Evolutionary conservation across 1,139 yeast genomes (phyloP).

Genomic region (Hansenula sp.): DNA sequence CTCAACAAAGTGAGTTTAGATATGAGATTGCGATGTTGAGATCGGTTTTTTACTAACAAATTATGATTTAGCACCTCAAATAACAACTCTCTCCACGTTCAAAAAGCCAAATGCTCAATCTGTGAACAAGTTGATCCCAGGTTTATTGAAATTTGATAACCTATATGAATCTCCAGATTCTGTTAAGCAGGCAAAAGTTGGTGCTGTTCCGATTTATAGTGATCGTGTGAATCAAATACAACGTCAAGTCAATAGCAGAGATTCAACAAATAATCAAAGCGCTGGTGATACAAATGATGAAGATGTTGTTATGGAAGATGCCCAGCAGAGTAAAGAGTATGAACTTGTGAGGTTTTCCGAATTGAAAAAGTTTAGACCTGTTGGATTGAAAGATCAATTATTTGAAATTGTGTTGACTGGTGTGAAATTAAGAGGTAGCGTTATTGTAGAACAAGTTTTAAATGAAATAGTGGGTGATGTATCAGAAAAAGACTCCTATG

Average conservation of each 20-base stretch:
- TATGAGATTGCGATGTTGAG: no score
- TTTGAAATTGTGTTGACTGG: constrained; percentile 30
- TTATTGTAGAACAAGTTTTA: constrained; percentile 18
- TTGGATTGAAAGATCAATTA: constrained; percentile 35
- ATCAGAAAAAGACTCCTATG: constrained; percentile 5
- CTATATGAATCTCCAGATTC: neutral
- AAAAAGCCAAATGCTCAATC: neutral
- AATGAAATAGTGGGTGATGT: constrained; percentile 9
- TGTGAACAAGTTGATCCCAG: neutral
- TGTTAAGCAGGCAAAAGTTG: neutral
- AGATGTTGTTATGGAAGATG: constrained; percentile 3
- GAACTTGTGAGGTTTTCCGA: constrained; percentile 22
- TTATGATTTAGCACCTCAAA: neutral
- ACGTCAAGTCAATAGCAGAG: neutral
- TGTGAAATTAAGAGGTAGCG: constrained; percentile 21
- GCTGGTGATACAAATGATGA: neutral
- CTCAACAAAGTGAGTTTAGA: no score
- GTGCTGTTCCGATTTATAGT: neutral
- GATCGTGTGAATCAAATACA: neutral
- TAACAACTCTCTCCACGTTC: neutral
- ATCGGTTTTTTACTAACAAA: neutral
- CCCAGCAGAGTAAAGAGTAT: constrained; percentile 2
- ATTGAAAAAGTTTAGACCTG: constrained; percentile 30
- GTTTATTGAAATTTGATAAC: neutral
- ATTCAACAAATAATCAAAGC: neutral